Evolutionary conservation across 2,329 filamentous ascomycete species (phyloP).

Genomic region (Stylonectria norvegica): DNA sequence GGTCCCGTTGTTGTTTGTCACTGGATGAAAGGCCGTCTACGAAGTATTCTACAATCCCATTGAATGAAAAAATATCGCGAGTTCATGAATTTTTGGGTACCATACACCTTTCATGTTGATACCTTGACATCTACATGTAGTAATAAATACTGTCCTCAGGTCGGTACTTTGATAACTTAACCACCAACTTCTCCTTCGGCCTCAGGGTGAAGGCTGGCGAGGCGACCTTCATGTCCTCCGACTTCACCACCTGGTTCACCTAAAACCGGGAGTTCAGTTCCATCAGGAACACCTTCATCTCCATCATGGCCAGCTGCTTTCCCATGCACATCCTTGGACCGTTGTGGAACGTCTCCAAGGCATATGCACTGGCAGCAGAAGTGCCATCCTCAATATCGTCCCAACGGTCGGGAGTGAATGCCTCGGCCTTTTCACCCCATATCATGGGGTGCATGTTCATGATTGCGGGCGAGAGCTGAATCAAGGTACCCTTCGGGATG

Average conservation of each 20-base stretch:
- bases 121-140: not conserved
- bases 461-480: slow-evolving; percentile 36
- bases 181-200: slow-evolving; percentile 25
- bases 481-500: slow-evolving; percentile 38
- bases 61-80: too few relatives aligned
- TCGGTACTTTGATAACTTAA: slow-evolving; percentile 18
- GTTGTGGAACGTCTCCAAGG: slow-evolving; percentile 36
- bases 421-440: slow-evolving; percentile 36
- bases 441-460: slow-evolving; percentile 34
- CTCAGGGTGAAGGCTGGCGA: slow-evolving; percentile 26
- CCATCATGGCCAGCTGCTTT: slow-evolving; percentile 33
- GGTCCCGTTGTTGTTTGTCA: too few relatives aligned
- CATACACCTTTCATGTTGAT: not conserved
- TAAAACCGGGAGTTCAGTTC: slow-evolving; percentile 32
- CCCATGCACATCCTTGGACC: slow-evolving; percentile 39
- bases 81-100: too few relatives aligned
- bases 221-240: slow-evolving; percentile 21
- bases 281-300: slow-evolving; percentile 37
- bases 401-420: slow-evolving; percentile 40
- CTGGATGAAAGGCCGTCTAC: too few relatives aligned
- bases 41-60: too few relatives aligned
- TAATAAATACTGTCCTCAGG: too few relatives aligned
- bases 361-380: slow-evolving; percentile 24
- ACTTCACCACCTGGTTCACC: slow-evolving; percentile 20
- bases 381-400: slow-evolving; percentile 18